Base-by-base conservation (phyloP, 1,284 basidiomycete genomes). In the Cryptococcus sp. region DNA sequence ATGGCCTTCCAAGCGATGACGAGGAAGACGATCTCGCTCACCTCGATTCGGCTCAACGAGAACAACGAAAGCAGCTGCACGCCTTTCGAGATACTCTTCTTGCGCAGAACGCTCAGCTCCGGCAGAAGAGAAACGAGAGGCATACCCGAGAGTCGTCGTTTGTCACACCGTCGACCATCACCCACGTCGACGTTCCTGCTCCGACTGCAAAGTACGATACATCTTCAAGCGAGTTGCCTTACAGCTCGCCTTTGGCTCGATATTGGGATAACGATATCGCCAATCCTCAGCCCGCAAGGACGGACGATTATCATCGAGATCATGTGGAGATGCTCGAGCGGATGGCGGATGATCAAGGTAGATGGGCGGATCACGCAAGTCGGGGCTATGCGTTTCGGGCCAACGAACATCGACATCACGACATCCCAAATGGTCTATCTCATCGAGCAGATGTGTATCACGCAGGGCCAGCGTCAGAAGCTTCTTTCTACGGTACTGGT, bases 171-270 rank as follows among this genome's bases (percentile, higher is more conserved):
- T 16, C 25, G 4, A 14, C 34, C 11, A 19, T n/a, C 31, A 22
- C 21, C 19, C 5, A 33, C 16, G 12, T 18, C 16, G 22, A 7
- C 31, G 9, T 10, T 37, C 6, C 32, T 18, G 18, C 35, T 7
- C 10, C 16, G 14, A 16, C 36, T 32, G 10, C 19, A 24, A 31
- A 33, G 35, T n/a, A 11, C 43, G 21, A 9, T 9, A 32, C 28
- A 31, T 53, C 56, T 3, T 59, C 57, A 6, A 53, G 51, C 28
- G 46, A 43, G 2, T 6, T 57, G 10, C 57, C 59, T 12, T 57
- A 53, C 47, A 61, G 54, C 48, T 63, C 62, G 5, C 62, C 62
- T 12, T 36, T 56, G n/a, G 48, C 21, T 18, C 40, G 32, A 21
- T 19, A 31, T 2, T 18, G 18, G 12, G 18, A 24, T 3, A 43